Conservation (phyloP, 2,329 filamentous ascomycete genomes). For the Hymenoscyphus fructigenus region DNA sequence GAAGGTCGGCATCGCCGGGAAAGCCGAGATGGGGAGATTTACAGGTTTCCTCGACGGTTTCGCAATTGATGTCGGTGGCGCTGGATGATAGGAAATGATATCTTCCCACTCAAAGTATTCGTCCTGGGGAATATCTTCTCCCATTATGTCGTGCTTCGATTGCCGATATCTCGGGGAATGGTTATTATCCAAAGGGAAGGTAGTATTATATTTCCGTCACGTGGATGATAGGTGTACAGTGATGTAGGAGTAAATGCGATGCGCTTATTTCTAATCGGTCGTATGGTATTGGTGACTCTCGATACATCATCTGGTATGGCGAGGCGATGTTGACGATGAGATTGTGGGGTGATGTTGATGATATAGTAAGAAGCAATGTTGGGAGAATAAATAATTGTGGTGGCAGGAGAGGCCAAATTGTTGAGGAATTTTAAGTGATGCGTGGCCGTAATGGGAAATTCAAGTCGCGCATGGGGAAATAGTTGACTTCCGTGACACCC, state of each 20-base stretch:
- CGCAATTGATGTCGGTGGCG: background rate
- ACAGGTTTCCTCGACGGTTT: background rate
- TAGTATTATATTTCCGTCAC: background rate
- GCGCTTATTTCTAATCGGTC: background rate
- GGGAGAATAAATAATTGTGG: background rate
- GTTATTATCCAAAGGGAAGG: background rate
- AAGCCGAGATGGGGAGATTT: constrained; percentile 3
- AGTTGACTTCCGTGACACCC: background rate
- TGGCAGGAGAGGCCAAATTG: background rate
- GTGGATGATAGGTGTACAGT: background rate
- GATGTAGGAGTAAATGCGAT: background rate
- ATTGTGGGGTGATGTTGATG: background rate
- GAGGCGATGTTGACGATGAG: background rate
- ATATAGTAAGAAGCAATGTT: background rate
- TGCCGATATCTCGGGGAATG: background rate
- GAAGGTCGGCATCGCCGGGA: background rate
- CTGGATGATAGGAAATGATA: constrained; percentile 11
- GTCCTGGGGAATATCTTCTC: constrained; percentile 15
- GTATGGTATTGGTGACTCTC: background rate
- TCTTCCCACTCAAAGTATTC: constrained; percentile 18
- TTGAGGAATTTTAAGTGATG: background rate
- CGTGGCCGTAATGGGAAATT: background rate
- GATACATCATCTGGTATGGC: background rate
- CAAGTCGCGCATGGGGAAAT: background rate
- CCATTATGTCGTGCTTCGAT: constrained; percentile 13